Evolutionary conservation across 2,329 filamentous ascomycete species (phyloP).

Genomic region (Septoria linicola): DNA sequence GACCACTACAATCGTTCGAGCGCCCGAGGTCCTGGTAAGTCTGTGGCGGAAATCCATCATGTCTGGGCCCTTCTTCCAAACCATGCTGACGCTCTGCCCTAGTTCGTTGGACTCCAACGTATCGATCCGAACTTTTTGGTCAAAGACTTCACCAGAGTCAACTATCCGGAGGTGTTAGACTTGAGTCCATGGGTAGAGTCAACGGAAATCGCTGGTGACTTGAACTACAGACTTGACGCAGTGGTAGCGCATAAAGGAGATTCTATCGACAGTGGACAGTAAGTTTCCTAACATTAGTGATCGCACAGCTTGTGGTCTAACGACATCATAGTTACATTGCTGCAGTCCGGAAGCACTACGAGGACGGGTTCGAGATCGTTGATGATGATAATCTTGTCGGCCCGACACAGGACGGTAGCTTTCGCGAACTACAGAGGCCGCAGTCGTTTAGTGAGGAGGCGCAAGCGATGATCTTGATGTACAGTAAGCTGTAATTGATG

Average conservation of each 20-base stretch:
- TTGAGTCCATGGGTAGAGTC: neutral
- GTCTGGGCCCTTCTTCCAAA: constrained; percentile 4
- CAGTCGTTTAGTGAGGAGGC: neutral
- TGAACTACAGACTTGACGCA: constrained; percentile 15
- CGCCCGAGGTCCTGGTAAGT: neutral
- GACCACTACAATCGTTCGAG: neutral
- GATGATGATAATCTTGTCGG: constrained; percentile 9
- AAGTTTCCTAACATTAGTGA: too few species aligned
- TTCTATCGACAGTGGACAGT: constrained; percentile 3
- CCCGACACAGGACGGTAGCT: neutral
- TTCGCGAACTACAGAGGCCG: constrained; percentile 7
- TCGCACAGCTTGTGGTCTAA: too few species aligned
- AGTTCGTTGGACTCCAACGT: neutral
- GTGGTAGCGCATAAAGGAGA: constrained; percentile 16
- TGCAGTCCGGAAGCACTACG: constrained; percentile 6
- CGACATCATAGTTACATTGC: constrained; percentile 3
- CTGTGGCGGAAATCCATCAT: constrained; percentile 1
- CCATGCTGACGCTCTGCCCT: neutral
- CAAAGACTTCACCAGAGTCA: neutral
- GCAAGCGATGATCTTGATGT: neutral
- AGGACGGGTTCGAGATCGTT: constrained; percentile 1
- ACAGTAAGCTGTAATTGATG: constrained; percentile 1
- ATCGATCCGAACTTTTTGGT: neutral
- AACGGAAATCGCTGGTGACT: neutral
- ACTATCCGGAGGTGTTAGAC: constrained; percentile 3